Evolutionary conservation across 257 asterid genomes (phyloP).

Genomic region (Mitragyna speciosa): DNA sequence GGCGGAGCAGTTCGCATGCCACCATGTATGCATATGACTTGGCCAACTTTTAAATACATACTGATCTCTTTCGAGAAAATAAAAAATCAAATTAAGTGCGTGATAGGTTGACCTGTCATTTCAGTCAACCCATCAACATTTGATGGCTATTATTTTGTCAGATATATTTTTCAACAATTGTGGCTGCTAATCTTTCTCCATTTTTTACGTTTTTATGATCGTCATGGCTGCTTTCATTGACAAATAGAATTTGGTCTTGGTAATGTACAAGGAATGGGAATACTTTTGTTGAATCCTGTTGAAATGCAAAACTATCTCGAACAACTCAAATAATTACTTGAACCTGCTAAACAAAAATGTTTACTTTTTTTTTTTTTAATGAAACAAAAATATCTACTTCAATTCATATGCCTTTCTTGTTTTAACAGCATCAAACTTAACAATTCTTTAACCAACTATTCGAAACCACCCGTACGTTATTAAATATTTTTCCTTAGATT

Average conservation of each 20-base stretch:
- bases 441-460: too few species aligned
- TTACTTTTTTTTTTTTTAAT: too few species aligned
- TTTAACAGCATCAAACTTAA: too few species aligned
- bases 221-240: background rate
- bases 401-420: too few species aligned
- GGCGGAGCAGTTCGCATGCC: too few species aligned
- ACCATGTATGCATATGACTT: too few species aligned
- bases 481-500: too few species aligned
- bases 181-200: background rate
- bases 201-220: background rate
- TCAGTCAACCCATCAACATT: background rate
- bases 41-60: background rate
- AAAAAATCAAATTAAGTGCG: background rate
- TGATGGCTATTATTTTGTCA: background rate
- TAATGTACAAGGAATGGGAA: background rate
- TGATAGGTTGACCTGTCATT: background rate
- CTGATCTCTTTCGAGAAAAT: background rate
- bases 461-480: background rate
- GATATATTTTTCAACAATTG: background rate
- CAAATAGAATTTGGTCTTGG: background rate
- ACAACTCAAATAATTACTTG: background rate
- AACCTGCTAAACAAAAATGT: background rate
- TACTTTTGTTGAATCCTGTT: background rate
- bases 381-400: too few species aligned
- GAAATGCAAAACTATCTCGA: background rate